Evolutionary conservation across 768 basidiomycete genomes (phyloP).

Genomic region (Lactarius indigo): DNA sequence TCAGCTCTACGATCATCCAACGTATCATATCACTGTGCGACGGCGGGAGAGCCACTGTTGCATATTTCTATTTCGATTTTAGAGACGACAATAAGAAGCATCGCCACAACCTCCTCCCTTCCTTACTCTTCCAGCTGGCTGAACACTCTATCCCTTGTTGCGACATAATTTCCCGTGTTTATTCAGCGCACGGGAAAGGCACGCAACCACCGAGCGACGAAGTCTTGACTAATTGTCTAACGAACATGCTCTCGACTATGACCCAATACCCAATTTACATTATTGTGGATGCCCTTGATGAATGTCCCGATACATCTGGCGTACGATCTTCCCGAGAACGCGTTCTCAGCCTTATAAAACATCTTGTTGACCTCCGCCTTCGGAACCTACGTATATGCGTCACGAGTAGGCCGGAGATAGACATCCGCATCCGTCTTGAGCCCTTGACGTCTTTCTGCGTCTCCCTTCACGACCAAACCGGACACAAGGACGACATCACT

Average conservation of each 20-base stretch:
- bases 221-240: background rate
- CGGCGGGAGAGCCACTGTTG: background rate
- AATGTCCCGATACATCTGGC: background rate
- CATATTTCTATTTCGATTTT: background rate
- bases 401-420: background rate
- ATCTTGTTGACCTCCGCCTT: background rate
- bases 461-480: background rate
- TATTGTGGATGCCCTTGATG: background rate
- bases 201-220: background rate
- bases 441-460: background rate
- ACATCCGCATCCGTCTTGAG: background rate
- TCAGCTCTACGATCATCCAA: background rate
- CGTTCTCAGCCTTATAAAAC: background rate
- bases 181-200: background rate
- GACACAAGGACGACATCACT: background rate
- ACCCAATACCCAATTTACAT: background rate
- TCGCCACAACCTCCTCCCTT: background rate
- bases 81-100: background rate
- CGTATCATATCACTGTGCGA: background rate
- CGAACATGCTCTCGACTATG: background rate
- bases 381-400: background rate
- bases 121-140: background rate
- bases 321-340: background rate
- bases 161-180: background rate
- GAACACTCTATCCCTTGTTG: background rate